Percentiles rank a stretch among this genome's conserved stretches.
Conservation (phyloP, 495 filamentous ascomycete species). For the Trypethelium eluteriae region DNA sequence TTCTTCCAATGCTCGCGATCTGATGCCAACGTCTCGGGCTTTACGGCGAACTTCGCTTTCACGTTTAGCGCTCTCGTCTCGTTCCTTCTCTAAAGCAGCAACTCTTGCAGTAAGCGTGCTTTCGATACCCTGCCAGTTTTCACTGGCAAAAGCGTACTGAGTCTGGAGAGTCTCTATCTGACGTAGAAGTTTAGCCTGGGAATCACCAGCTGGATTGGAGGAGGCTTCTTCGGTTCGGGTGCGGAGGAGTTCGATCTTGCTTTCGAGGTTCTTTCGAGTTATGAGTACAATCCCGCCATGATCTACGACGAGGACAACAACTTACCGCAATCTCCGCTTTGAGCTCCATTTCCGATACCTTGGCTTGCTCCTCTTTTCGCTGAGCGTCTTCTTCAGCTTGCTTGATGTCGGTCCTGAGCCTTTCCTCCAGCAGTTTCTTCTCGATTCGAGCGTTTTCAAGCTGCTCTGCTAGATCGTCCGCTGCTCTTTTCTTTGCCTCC, state of each 20-base stretch:
- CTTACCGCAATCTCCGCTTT: constrained; percentile 64
- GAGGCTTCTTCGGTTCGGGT: constrained; percentile 83
- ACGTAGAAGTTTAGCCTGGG: constrained; percentile 80
- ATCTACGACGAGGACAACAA: constrained; percentile 8
- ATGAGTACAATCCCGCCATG: not conserved
- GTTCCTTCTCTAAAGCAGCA: constrained; percentile 72
- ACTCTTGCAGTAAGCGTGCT: constrained; percentile 68
- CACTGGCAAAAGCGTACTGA: constrained; percentile 86
- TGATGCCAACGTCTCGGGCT: constrained; percentile 70
- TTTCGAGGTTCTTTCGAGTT: constrained; percentile 60
- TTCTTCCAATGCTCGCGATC: constrained; percentile 69
- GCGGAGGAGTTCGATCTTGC: constrained; percentile 81
- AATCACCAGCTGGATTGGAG: constrained; percentile 56
- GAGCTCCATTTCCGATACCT: constrained; percentile 66
- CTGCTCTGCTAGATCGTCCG: constrained; percentile 63
- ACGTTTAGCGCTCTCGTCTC: constrained; percentile 73
- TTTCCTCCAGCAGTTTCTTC: constrained; percentile 63
- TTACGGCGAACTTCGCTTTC: constrained; percentile 81
- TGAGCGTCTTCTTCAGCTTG: constrained; percentile 64
- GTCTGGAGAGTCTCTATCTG: constrained; percentile 95
- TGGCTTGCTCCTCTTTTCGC: constrained; percentile 64
- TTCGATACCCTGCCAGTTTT: constrained; percentile 97
- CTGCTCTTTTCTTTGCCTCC: constrained; percentile 59
- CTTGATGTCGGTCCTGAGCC: constrained; percentile 57
- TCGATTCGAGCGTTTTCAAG: constrained; percentile 66